Conservation (phyloP, 2,329 filamentous ascomycete species). For the Beauveria caledonica region DNA sequence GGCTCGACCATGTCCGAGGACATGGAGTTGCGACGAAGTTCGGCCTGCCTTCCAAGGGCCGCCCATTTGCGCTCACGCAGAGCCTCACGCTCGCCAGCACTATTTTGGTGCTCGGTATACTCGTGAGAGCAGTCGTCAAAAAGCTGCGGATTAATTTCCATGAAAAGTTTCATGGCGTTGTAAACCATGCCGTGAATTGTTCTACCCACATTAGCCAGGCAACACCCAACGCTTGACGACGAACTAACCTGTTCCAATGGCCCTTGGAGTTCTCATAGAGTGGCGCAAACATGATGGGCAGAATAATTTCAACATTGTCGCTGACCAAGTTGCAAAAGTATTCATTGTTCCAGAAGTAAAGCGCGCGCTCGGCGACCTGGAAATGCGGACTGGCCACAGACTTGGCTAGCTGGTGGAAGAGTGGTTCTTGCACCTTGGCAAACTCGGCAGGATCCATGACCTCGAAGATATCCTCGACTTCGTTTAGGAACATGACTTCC, state of each 20-base stretch:
- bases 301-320: slow-evolving; percentile 96
- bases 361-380: slow-evolving; percentile 91
- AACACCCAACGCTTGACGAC: background rate
- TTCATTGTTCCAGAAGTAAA: slow-evolving; percentile 99
- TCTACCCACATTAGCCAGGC: slow-evolving; percentile 42
- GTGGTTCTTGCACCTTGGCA: slow-evolving; percentile 93
- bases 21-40: slow-evolving; percentile 48
- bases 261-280: slow-evolving; percentile 98
- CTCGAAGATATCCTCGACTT: slow-evolving; percentile 98
- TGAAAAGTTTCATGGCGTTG: slow-evolving; percentile 99
- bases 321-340: slow-evolving; percentile 99
- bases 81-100: slow-evolving; percentile 73
- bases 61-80: slow-evolving; percentile 85
- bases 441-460: slow-evolving; percentile 99
- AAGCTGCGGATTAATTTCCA: slow-evolving; percentile 98
- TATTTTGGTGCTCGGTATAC: slow-evolving; percentile 94
- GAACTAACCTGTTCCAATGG: slow-evolving; percentile 87
- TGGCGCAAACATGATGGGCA: slow-evolving; percentile 98
- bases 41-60: slow-evolving; percentile 70
- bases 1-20: slow-evolving; percentile 23
- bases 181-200: slow-evolving; percentile 99
- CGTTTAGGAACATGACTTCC: slow-evolving; percentile 99
- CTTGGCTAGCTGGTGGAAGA: slow-evolving; percentile 96
- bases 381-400: slow-evolving; percentile 98
- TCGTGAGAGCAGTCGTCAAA: slow-evolving; percentile 99